Evolutionary conservation across 768 basidiomycete species (phyloP), one percentile per base, ranked within the genome.

Genomic region (Daedaleopsis sinensis): DNA sequence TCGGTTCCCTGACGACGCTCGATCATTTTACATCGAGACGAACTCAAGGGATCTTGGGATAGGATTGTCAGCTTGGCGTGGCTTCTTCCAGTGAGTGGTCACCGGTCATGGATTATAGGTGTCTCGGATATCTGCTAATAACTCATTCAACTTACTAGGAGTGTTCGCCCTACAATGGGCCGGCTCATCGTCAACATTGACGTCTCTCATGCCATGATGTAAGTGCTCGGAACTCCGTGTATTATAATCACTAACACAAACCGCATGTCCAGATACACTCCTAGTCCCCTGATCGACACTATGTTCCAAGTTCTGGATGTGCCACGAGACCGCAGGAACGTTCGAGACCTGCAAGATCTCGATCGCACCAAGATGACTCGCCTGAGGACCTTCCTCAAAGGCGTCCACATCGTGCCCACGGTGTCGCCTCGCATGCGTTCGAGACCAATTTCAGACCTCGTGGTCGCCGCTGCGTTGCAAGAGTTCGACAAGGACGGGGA

Each of bases 401-500:
- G 55, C 9, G 64, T 69, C 39, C 44, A 0, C 66, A 71, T 65
- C 64, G 50, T 23, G 11, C 8, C 44, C 32, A 18, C 18, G 5
- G 52, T 52, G 24, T 37, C 52, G 6, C 37, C 35, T 67, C 21
- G 56, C 42, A 18, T 65, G 59, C 32, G 65, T 10, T 48, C 79
- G 77, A 59, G 78, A 70, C 15, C 76, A 2, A 85, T 35, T 66
- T 70, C 5, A 71, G 74, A 5, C 62, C 81, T 59, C 13, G 72
- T 81, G 0, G 62, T 71, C 0, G 66, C 66, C 0, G 85, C 76
- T 8, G 85, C 82, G 0, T 44, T 68, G 0, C 75, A 67, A 47
- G 46, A 62, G 1, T 86, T 87, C 54, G 73, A 80, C 65, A 77
- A 78, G 42, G 74, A 69, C 39, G 67, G 72, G 46, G 57, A 67